Base-by-base conservation (phyloP, 1,284 basidiomycete species). In the Pascua sp. region DNA sequence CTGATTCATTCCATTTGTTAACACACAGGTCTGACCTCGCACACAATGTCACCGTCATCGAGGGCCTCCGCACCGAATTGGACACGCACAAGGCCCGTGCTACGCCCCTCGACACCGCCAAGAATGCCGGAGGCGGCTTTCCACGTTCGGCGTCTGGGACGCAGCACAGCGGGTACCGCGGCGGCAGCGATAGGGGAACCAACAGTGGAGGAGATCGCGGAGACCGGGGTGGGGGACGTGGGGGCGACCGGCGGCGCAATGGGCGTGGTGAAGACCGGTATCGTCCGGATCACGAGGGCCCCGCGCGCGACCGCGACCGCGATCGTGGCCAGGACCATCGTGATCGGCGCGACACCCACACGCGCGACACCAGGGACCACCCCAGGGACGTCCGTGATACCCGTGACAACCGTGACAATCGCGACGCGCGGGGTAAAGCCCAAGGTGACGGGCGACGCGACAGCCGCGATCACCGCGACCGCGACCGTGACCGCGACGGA, bases 1-100 rank as follows among this genome's bases (percentile, higher is more conserved):
- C 18, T 38, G 39, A 32, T 42, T 41, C 41, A 40, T 40, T 42
- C 11, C 9, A 39, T 11, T 4, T 17, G 16, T 42, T 56, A 17
- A 55, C 51, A 38, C 17, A 41, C 45, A 73, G 73, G 41, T 59
- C 70, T 9, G 73, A 76, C 45, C 64, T 76, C 4, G 47, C 63
- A 11, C 65, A 70, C 48, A 72, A 74, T 55, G 59, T 68, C 10
- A 39, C 51, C 1, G 62, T 70, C 3, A 62, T 74, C 37, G 62
- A 70, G 48, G 39, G 56, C 1, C 57, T 70, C 0, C 67, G 65
- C 1, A 36, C 58, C 11, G 68, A 76, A 47, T 48, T 76, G 13
- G 60, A 59, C 13, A 43, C 57, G 4, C 69, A 68, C 59, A 65
- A 70, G 53, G 43, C 53, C 8, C 65, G 65, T 9, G 65, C 49